phyloP scores from a whole-genome alignment of 2,329 filamentous ascomycete genomes.

The Curvularia sp. region DNA sequence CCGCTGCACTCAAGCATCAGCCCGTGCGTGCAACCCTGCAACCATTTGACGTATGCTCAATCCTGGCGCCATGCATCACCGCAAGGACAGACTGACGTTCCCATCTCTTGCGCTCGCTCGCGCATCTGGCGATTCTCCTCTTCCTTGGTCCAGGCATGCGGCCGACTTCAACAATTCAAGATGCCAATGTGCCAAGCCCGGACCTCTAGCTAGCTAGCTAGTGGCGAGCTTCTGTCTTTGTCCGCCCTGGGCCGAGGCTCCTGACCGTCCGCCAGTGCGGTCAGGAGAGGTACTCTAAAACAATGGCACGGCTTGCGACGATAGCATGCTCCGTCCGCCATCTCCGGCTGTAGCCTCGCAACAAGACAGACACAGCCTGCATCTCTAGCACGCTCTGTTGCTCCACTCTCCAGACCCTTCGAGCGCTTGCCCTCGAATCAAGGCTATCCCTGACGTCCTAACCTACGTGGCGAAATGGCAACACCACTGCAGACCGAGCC shows the following conservation, averaged over 20 bases:
- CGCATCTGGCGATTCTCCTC: neutral
- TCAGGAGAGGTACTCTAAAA: neutral
- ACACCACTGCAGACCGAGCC: slow-evolving; percentile 28
- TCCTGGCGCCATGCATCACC: neutral
- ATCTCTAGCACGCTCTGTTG: slow-evolving; percentile 3
- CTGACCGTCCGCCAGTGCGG: neutral
- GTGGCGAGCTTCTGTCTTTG: neutral
- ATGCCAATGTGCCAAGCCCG: neutral
- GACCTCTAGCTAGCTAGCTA: neutral
- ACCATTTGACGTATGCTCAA: neutral
- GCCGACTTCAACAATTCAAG: neutral
- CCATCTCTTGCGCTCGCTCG: neutral
- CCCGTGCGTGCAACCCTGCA: slow-evolving; percentile 4
- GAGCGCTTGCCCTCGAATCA: slow-evolving; percentile 5
- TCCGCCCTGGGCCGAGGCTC: slow-evolving; percentile 13
- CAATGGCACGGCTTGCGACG: slow-evolving; percentile 8
- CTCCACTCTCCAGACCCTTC: slow-evolving; percentile 13
- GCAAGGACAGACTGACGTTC: neutral
- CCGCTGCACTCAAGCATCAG: neutral
- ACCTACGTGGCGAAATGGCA: slow-evolving; percentile 32
- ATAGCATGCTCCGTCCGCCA: slow-evolving; percentile 5
- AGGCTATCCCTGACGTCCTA: slow-evolving; percentile 14
- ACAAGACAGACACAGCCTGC: slow-evolving; percentile 9
- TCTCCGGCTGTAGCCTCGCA: slow-evolving; percentile 4
- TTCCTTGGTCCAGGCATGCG: slow-evolving; percentile 1